Conservation (phyloP, 75 land plant species). For the Pinus taeda region DNA sequence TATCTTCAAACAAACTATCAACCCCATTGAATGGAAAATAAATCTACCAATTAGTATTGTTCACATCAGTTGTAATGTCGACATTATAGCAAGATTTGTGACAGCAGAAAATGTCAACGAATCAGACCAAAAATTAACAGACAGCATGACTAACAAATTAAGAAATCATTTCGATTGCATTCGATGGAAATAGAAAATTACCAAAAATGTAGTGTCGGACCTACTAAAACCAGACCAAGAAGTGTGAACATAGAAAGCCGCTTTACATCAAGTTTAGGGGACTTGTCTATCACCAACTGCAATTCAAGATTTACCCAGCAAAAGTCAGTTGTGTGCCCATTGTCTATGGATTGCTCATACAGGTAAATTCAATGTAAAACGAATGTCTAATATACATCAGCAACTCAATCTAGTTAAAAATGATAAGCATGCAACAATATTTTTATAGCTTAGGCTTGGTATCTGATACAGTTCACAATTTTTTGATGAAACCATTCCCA, state of each 20-base stretch:
- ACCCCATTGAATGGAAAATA: neutral
- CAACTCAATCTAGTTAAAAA: too few relatives aligned
- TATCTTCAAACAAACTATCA: neutral
- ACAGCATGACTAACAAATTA: neutral
- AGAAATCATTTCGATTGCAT: neutral
- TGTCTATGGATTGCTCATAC: neutral
- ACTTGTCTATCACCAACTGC: conserved; percentile 78
- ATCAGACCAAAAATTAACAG: neutral
- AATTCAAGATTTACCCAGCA: neutral
- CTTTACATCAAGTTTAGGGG: conserved; percentile 52
- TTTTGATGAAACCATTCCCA: too few relatives aligned
- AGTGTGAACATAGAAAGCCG: conserved; percentile 68
- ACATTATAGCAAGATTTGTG: neutral
- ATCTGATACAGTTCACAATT: too few relatives aligned
- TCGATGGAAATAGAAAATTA: conserved; percentile 25
- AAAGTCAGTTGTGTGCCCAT: neutral
- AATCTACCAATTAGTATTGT: neutral
- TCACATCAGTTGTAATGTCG: neutral
- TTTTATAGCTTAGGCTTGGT: too few relatives aligned
- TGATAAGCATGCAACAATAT: too few relatives aligned
- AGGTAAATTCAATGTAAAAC: neutral
- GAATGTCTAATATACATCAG: too few relatives aligned
- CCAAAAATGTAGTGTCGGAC: conserved; percentile 95
- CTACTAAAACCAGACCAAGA: conserved; percentile 81
- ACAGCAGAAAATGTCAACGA: neutral